Percentiles rank a stretch among this genome's conserved stretches.
phyloP scores from a whole-genome alignment of 768 basidiomycete genomes.

The Kockovaella imperatae region DNA sequence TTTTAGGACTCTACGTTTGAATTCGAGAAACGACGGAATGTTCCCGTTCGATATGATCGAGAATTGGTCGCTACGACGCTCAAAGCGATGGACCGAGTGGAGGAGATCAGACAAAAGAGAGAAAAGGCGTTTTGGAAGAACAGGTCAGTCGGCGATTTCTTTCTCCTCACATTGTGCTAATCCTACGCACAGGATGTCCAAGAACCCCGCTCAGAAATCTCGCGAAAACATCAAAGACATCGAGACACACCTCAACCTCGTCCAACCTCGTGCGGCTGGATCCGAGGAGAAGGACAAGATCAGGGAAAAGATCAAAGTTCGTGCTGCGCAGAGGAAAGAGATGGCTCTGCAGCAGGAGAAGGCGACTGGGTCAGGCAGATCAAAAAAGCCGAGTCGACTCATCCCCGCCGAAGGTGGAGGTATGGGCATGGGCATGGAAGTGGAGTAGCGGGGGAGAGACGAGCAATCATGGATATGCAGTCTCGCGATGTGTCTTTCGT shows the following conservation, averaged over 20 bases:
- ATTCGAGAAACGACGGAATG: conserved; percentile 97
- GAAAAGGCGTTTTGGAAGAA: conserved; percentile 96
- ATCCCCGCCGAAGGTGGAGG: conserved; percentile 73
- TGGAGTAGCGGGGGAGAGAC: no score
- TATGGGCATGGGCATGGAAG: conserved; percentile 70
- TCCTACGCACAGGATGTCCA: conserved; percentile 61
- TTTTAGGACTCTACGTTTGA: conserved; percentile 91
- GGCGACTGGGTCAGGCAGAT: conserved; percentile 13
- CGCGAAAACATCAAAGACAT: conserved; percentile 58
- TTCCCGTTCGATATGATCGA: conserved; percentile 93
- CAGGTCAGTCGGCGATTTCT: conserved; percentile 41
- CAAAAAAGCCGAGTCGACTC: conserved; percentile 55
- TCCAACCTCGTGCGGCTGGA: conserved; percentile 36
- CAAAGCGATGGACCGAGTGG: conserved; percentile 90
- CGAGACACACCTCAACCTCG: conserved; percentile 49
- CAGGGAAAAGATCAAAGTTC: conserved; percentile 68
- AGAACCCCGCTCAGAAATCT: conserved; percentile 59
- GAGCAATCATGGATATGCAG: no score
- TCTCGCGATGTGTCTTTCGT: no score
- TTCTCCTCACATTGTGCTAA: not conserved
- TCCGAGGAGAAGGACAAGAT: conserved; percentile 49
- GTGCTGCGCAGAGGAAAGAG: conserved; percentile 28
- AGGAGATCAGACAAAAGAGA: conserved; percentile 80
- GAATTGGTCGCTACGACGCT: conserved; percentile 86
- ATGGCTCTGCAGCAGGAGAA: conserved; percentile 37